Evolutionary conservation across 2,329 filamentous ascomycete species (phyloP), one percentile per base, ranked within the genome.

Genomic region (Fusarium dlaminii): DNA sequence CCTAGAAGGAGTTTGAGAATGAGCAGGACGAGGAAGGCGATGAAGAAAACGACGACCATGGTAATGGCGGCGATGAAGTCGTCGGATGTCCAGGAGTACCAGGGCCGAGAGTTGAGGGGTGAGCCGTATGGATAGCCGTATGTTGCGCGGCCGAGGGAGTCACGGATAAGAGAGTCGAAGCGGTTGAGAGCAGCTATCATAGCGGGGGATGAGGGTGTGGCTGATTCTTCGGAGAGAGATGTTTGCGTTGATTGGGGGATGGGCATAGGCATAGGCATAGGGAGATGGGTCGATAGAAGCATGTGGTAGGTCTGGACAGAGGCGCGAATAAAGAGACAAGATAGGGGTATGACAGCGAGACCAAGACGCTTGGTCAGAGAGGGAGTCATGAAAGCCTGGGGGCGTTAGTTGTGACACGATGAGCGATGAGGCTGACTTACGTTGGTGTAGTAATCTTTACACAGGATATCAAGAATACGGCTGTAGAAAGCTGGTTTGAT

Each of bases 361-460:
- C 96, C 96, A 0, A 99, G 90, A 24, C 96, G 91, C 66, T 95
- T 93, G 8, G 94, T 98, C 5, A 99, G 86, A 30, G 97, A 96
- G 32, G 96, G 95, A 30, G 97, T 93, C 18, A 92, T 91, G 80
- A 99, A 99, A 7, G 96, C 96, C 91, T 94, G 45, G 2, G 9
- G 18, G 0, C 18, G 42, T 75, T 59, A 77, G 68, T 66, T 76
- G 37, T 76, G 63, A 24, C 32, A 17, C 8, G 8, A 22, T 14
- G 57, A 45, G 18, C 8, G 13, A 27, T 24, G 3, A 13, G 22
- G 45, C n/a, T 1, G 8, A 81, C 90, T 83, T 80, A 93, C 92
- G 80, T 98, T 96, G 2, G 95, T 96, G 81, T 99, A 99, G 83
- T 99, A 99, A 81, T 99, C 96, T 82, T 98, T 98, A 75, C 95